Evolutionary conservation across 2,329 filamentous ascomycete genomes (phyloP).

Genomic region (Neofusicoccum cordaticola): DNA sequence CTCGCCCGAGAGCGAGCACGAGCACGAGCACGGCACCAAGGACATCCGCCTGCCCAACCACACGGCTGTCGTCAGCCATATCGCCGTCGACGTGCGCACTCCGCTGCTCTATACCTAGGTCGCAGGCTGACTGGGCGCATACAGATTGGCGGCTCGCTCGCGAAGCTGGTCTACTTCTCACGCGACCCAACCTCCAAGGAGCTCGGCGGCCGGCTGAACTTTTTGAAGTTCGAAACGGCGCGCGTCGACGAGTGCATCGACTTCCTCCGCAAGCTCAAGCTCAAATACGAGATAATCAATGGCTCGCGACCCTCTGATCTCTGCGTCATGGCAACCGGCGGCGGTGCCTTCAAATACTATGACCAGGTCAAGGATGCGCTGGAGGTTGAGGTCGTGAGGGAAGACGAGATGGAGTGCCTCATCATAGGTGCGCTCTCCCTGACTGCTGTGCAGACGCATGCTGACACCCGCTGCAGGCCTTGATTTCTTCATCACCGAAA

Average conservation of each 20-base stretch:
- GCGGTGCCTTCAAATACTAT: conserved; percentile 95
- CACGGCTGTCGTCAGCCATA: conserved; percentile 90
- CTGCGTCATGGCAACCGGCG: conserved; percentile 92
- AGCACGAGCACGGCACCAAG: conserved; percentile 71
- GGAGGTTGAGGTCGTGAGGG: conserved; percentile 81
- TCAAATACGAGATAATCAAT: conserved; percentile 75
- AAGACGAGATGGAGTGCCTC: conserved; percentile 98
- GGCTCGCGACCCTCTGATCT: conserved; percentile 69
- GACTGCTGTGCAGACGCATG: background rate
- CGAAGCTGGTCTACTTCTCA: conserved; percentile 96
- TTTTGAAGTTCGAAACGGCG: conserved; percentile 94
- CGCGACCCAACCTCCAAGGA: conserved; percentile 77
- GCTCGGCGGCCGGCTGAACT: conserved; percentile 86
- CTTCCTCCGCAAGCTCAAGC: conserved; percentile 82
- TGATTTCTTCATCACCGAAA: conserved; percentile 98
- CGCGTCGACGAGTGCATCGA: conserved; percentile 89
- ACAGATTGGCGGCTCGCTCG: conserved; percentile 91
- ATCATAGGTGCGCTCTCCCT: conserved; percentile 71
- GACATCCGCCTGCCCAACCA: conserved; percentile 97
- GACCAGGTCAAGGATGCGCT: conserved; percentile 81
- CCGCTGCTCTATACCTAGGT: background rate
- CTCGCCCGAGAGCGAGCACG: conserved; percentile 38
- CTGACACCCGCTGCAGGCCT: conserved; percentile 57
- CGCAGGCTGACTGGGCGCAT: background rate
- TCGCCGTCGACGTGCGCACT: conserved; percentile 82